Conservation (phyloP, 2,329 filamentous ascomycete genomes). For the Arthrobotrys iridis region DNA sequence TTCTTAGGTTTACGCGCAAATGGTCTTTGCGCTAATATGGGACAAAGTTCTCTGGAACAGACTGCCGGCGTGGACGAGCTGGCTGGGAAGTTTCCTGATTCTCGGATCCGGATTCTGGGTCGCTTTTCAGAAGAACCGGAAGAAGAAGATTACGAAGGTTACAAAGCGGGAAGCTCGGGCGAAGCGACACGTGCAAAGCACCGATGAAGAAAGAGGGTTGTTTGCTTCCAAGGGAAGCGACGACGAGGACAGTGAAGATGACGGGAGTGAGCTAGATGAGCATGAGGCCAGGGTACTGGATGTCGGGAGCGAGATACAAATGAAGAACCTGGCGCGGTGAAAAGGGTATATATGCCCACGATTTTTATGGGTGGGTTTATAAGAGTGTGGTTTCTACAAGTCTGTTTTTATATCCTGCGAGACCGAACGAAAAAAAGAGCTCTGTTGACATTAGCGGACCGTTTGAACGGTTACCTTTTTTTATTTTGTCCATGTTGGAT, state of each 20-base stretch:
- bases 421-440: neutral
- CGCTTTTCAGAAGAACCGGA: conserved; percentile 63
- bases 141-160: conserved; percentile 30
- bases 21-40: conserved; percentile 74
- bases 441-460: conserved; percentile 15
- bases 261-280: conserved; percentile 38
- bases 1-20: conserved; percentile 76
- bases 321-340: conserved; percentile 44
- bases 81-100: conserved; percentile 72
- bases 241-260: conserved; percentile 41
- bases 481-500: neutral
- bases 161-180: conserved; percentile 36
- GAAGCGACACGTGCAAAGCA: conserved; percentile 29
- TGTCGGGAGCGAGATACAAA: conserved; percentile 42
- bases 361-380: neutral
- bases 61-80: conserved; percentile 68
- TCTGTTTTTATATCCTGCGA: neutral
- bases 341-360: neutral
- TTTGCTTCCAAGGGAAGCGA: conserved; percentile 28
- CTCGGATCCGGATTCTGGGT: conserved; percentile 74
- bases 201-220: conserved; percentile 44
- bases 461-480: neutral
- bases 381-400: neutral
- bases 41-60: conserved; percentile 73
- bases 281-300: conserved; percentile 42